These are phyloP conservation scores for Aspergillus diversus DNA, from an alignment of 495 filamentous ascomycete genomes.

Conservation along the genomic window DNA sequence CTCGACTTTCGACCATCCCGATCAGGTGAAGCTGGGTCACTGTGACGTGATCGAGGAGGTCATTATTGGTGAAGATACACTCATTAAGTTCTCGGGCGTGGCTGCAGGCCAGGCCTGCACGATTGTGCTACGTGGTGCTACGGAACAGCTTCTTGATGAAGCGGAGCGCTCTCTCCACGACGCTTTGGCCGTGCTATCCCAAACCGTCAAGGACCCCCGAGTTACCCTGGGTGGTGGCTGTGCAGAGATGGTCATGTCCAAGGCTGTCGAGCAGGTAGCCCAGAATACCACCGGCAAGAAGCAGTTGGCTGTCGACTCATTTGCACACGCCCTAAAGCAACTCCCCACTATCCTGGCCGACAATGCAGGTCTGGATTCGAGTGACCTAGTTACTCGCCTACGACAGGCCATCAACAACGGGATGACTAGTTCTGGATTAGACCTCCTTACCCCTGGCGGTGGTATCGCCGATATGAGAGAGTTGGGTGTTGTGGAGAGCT, in stretches of 20 bases:
- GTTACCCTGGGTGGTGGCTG: slow-evolving; percentile 95
- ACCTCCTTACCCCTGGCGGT: slow-evolving; percentile 86
- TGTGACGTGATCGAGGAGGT: slow-evolving; percentile 98
- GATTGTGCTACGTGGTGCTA: slow-evolving; percentile 93
- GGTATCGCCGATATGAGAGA: slow-evolving; percentile 97
- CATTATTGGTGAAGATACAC: slow-evolving; percentile 94
- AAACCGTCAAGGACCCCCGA: slow-evolving; percentile 92
- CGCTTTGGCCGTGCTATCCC: slow-evolving; percentile 93
- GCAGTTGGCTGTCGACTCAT: slow-evolving; percentile 88
- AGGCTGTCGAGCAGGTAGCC: slow-evolving; percentile 92
- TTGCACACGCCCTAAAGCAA: slow-evolving; percentile 86
- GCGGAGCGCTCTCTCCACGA: slow-evolving; percentile 96
- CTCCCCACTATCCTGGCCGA: slow-evolving; percentile 96
- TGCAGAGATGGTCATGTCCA: slow-evolving; percentile 98
- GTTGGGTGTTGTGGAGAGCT: slow-evolving; percentile 95
- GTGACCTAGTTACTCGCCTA: slow-evolving; percentile 88
- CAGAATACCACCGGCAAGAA: slow-evolving; percentile 96
- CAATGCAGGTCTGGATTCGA: slow-evolving; percentile 94
- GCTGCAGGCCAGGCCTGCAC: slow-evolving; percentile 95
- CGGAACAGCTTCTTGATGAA: slow-evolving; percentile 95
- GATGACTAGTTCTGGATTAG: slow-evolving; percentile 86
- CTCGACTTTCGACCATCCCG: slow-evolving; percentile 96
- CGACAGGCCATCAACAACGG: slow-evolving; percentile 93
- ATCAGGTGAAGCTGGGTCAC: slow-evolving; percentile 91
- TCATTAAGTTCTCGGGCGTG: slow-evolving; percentile 97